Evolutionary conservation across 805 yeast genomes (phyloP).

Genomic region (Sugiyamaella marilandica): DNA sequence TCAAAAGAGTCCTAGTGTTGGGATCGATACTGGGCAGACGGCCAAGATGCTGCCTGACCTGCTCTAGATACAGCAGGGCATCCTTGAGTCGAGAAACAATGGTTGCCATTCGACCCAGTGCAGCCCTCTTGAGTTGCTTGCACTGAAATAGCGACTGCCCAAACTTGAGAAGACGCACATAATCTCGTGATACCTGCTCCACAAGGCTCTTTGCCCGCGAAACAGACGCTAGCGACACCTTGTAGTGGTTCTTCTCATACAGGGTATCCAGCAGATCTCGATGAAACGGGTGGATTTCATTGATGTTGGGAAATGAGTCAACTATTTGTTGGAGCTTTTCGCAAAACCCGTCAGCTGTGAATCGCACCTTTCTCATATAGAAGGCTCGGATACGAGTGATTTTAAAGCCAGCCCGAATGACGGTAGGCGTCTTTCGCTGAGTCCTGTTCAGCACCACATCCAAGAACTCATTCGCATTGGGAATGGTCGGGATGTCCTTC

Average conservation of each 20-base stretch:
- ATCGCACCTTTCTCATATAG: slow-evolving; percentile 96
- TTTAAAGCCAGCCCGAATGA: slow-evolving; percentile 91
- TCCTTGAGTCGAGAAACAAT: slow-evolving; percentile 93
- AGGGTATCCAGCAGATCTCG: slow-evolving; percentile 96
- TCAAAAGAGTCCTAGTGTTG: slow-evolving; percentile 92
- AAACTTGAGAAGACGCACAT: slow-evolving; percentile 86
- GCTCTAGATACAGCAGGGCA: slow-evolving; percentile 88
- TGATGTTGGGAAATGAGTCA: slow-evolving; percentile 89
- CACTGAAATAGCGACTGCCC: slow-evolving; percentile 98
- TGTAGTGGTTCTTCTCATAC: slow-evolving; percentile 97
- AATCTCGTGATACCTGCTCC: slow-evolving; percentile 95
- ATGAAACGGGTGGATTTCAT: slow-evolving; percentile 98
- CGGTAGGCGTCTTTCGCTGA: slow-evolving; percentile 99
- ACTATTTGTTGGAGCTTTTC: slow-evolving; percentile 87
- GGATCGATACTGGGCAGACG: slow-evolving; percentile 98
- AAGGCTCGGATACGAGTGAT: slow-evolving; percentile 95
- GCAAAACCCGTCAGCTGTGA: slow-evolving; percentile 91
- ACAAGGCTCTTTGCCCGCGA: slow-evolving; percentile 90
- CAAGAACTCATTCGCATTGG: slow-evolving; percentile 85
- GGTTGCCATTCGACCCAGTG: slow-evolving; percentile 99
- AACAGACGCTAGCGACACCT: slow-evolving; percentile 91
- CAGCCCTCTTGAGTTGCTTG: slow-evolving; percentile 97
- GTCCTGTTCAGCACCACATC: slow-evolving; percentile 96
- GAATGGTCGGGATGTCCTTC: slow-evolving; percentile 97
- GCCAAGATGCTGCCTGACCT: slow-evolving; percentile 98